Percentiles rank a stretch among this genome's conserved stretches.
Evolutionary conservation across 371 early-diverging fungal species (phyloP).

Genomic region (Mortierella sp.): DNA sequence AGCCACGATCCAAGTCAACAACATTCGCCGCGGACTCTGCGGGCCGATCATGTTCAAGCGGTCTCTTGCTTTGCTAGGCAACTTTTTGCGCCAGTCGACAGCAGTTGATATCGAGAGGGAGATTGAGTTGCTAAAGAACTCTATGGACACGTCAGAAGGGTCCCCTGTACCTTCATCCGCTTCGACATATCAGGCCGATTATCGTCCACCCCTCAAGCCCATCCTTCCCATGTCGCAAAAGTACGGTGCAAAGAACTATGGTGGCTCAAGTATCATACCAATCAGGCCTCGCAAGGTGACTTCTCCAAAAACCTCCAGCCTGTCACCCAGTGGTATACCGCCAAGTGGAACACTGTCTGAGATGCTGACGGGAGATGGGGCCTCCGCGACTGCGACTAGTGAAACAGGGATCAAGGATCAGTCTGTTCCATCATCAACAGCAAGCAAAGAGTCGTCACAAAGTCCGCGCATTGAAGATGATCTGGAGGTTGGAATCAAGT

Average conservation of each 20-base stretch:
- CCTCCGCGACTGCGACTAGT: neutral
- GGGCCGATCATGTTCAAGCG: conserved; percentile 49
- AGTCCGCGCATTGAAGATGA: conserved; percentile 27
- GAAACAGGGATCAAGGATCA: neutral
- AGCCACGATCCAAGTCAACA: conserved; percentile 49
- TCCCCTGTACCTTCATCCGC: neutral
- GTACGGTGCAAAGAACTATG: conserved; percentile 28
- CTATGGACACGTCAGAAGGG: conserved; percentile 25
- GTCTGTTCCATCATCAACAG: conserved; percentile 5
- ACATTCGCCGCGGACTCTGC: conserved; percentile 40
- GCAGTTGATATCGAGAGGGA: conserved; percentile 48
- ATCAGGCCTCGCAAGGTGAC: conserved; percentile 45
- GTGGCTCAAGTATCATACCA: conserved; percentile 16
- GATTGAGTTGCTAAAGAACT: conserved; percentile 41
- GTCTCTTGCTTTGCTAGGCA: conserved; percentile 31
- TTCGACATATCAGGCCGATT: conserved; percentile 14
- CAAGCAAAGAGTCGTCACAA: conserved; percentile 6
- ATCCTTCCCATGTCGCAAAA: conserved; percentile 52
- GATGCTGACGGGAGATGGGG: neutral
- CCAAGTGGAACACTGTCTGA: conserved; percentile 6
- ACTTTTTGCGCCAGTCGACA: conserved; percentile 37
- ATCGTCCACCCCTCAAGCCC: conserved; percentile 42
- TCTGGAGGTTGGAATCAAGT: conserved; percentile 33
- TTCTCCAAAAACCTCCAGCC: conserved; percentile 16
- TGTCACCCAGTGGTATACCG: neutral